phyloP scores from a whole-genome alignment of 306 rosid genomes.

The Ochetophila trinervis region DNA sequence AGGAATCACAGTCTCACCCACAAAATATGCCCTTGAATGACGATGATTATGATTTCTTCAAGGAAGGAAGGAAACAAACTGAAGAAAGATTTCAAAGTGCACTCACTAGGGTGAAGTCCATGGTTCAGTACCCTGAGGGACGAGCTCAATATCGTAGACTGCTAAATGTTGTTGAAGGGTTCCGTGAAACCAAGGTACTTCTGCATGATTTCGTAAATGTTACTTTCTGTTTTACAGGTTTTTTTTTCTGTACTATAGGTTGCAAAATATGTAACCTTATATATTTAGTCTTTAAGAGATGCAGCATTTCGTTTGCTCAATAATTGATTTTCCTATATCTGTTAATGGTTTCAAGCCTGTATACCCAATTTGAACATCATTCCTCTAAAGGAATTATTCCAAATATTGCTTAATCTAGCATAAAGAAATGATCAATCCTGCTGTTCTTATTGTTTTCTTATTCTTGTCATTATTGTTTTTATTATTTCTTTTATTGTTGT shows the following conservation, averaged over 20 bases:
- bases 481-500: too few species aligned
- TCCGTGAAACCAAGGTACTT: conserved; percentile 74
- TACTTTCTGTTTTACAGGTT: neutral
- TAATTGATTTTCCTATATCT: neutral
- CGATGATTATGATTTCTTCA: conserved; percentile 81
- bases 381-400: too few species aligned
- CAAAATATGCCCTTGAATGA: conserved; percentile 37
- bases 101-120: conserved; percentile 82
- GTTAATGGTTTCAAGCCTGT: neutral
- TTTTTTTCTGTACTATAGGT: neutral
- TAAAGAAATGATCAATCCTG: too few species aligned
- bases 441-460: too few species aligned
- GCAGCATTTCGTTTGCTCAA: neutral
- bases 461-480: too few species aligned
- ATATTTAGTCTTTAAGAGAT: neutral
- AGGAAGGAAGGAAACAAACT: conserved; percentile 79
- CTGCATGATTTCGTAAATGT: neutral
- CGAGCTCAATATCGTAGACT: conserved; percentile 86
- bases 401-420: too few species aligned
- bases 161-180: conserved; percentile 72
- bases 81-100: conserved; percentile 90
- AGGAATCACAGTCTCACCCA: conserved; percentile 37
- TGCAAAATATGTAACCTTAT: neutral
- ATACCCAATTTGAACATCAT: neutral
- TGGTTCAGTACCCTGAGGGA: conserved; percentile 94